Base-by-base conservation (phyloP, 2,329 filamentous ascomycete genomes). In the Ophiostoma quercus region DNA sequence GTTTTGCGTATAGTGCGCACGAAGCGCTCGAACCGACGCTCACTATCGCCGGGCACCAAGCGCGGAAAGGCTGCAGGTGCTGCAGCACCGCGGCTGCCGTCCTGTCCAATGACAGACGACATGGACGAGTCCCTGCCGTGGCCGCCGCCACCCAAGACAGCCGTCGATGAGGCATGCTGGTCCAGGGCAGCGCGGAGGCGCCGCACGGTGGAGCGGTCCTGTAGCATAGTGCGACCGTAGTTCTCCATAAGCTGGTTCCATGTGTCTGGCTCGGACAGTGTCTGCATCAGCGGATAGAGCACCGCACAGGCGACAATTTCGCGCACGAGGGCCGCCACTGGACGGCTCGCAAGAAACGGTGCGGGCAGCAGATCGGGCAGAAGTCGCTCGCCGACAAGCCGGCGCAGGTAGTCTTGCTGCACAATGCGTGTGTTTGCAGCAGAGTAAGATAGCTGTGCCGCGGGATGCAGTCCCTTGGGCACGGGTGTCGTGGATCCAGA, bases 181-280 rank as follows among this genome's bases (percentile, higher is more conserved):
- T 99, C 95, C 67, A 99, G 82, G 9, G 94, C 95, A 54, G 93
- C 94, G 69, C 95, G 89, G 69, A 99, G 85, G 78, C 93, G 96
- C 70, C 92, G 89, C 54, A 99, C 94, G 0, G 94, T 97, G 73
- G 96, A 98, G 51, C 96, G 88, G 78, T 99, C 96, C 78, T 98
- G 95, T 60, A 99, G 84, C 82, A 96, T 90, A 34, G 90, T 90
- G 67, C 92, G 89, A 22, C 93, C 91, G 79, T 90, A 92, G 70
- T 90, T 94, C 79, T 98, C 94, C 84, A 98, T 92, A 71, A 97
- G 80, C 78, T 97, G 94, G 76, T 99, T 98, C 94, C 94, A 99
- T 9, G 91, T 96, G 80, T 99, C 96, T 1, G 96, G 94, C 74
- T 99, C 94, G 5, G 92, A 87, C 22, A 99, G 82, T 72, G 93